These are phyloP conservation scores for Candida dubliniensis DNA, from an alignment of 1,139 yeast species.

Conservation along the genomic window DNA sequence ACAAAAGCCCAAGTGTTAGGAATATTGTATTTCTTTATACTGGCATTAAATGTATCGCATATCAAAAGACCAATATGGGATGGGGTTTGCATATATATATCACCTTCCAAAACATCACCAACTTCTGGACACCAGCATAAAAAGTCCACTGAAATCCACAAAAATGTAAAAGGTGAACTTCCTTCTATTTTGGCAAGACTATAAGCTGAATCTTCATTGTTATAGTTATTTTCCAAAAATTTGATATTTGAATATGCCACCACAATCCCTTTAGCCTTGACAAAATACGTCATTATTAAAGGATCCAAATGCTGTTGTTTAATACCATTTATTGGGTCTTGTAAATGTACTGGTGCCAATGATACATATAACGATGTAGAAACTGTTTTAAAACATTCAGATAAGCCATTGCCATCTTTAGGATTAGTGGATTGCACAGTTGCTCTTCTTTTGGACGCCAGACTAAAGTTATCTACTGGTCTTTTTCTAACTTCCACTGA, in stretches of 20 bases:
- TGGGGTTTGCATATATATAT: conserved; percentile 88
- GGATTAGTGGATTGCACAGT: conserved; percentile 31
- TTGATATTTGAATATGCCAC: conserved; percentile 70
- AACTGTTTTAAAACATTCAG: conserved; percentile 67
- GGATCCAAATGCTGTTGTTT: conserved; percentile 88
- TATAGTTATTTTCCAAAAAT: conserved; percentile 28
- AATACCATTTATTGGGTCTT: conserved; percentile 73
- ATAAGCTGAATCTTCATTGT: conserved; percentile 21
- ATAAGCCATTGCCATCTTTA: conserved; percentile 39
- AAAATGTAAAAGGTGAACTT: conserved; percentile 84
- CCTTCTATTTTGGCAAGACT: conserved; percentile 65
- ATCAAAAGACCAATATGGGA: conserved; percentile 89
- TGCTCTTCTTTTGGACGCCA: conserved; percentile 20
- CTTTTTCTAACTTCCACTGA: conserved; percentile 17
- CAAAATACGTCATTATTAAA: conserved; percentile 77
- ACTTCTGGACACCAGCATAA: conserved; percentile 85
- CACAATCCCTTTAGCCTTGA: conserved; percentile 77
- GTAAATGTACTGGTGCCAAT: conserved; percentile 75
- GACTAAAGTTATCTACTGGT: conserved; percentile 5
- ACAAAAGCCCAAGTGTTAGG: conserved; percentile 83
- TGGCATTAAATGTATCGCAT: conserved; percentile 93
- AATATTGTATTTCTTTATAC: conserved; percentile 79
- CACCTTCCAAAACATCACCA: conserved; percentile 84
- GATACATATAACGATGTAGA: conserved; percentile 74
- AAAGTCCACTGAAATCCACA: conserved; percentile 85